These are phyloP conservation scores for Domatiomyces catenatus DNA, from an alignment of 2,329 filamentous ascomycete genomes.

Conservation along the genomic window DNA sequence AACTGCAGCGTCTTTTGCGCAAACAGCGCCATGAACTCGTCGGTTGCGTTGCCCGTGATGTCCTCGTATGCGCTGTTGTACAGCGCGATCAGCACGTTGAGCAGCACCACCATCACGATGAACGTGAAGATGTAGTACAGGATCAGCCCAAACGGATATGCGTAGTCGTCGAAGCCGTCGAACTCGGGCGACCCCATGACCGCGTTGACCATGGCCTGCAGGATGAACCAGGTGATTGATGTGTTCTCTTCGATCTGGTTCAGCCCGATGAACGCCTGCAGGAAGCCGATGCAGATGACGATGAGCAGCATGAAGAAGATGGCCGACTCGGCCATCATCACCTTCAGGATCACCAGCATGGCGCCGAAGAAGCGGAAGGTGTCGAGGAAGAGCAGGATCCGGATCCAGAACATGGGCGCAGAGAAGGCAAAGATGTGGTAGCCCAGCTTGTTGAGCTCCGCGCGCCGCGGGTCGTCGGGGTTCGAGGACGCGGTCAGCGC, in stretches of 20 bases:
- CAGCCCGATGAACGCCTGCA: conserved; percentile 86
- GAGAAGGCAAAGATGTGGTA: conserved; percentile 92
- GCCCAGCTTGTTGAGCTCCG: conserved; percentile 59
- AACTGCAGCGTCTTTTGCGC: conserved; percentile 93
- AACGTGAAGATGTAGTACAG: conserved; percentile 98
- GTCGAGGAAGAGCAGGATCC: conserved; percentile 82
- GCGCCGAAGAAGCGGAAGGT: conserved; percentile 90
- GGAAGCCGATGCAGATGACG: conserved; percentile 62
- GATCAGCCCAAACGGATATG: conserved; percentile 80
- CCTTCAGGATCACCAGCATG: conserved; percentile 92
- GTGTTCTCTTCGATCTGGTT: conserved; percentile 64
- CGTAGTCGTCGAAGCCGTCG: conserved; percentile 72
- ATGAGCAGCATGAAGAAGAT: conserved; percentile 90
- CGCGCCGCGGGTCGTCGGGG: conserved; percentile 35
- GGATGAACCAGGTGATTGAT: conserved; percentile 27
- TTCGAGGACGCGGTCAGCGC: conserved; percentile 51
- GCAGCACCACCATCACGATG: conserved; percentile 82
- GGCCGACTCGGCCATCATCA: conserved; percentile 84
- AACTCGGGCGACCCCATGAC: conserved; percentile 91
- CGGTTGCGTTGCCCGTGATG: conserved; percentile 80
- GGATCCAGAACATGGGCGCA: conserved; percentile 93
- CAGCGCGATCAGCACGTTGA: conserved; percentile 92
- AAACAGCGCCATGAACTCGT: conserved; percentile 90
- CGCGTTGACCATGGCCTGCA: conserved; percentile 59
- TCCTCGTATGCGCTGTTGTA: conserved; percentile 96